Base-by-base conservation (phyloP, 2,329 filamentous ascomycete genomes). In the Aureobasidium sp. region DNA sequence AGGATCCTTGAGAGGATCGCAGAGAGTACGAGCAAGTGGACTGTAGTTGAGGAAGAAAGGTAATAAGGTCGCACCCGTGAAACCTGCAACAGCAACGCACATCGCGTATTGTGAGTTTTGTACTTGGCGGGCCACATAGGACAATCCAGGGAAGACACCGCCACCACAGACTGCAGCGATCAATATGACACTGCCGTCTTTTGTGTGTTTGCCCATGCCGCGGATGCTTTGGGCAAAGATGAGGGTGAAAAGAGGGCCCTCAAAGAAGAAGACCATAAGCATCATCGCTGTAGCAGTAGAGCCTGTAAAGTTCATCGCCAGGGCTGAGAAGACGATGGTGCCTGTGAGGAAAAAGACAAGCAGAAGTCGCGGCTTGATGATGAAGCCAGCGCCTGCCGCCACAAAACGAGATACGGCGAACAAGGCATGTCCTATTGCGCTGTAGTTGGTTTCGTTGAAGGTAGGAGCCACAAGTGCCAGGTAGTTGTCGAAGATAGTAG, bases 381-480 rank as follows among this genome's bases (percentile, higher is more conserved):
- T 77, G 55, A 79, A 75, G 46, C 79, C 78, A 1, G 79, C 68
- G 5, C 78, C 71, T 2, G 83, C 83, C 4, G 80, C 77, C 1
- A 83, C 59, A 66, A 86, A 85, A 8, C 83, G 79, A 10, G 81
- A 81, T 1, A 78, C 68, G 10, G 82, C 81, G 63, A 86, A 86
- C 5, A 81, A 72, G 1, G 80, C 79, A 65, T 84, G 83, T 0
- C 76, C 81, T 29, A 85, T 73, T 0, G 81, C 80, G 61, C 79
- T 73, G 62, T 77, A 79, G 33, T 81, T 70, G 3, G 68, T 64
- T 1, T 46, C 46, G 59, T 76, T 71, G 23, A 73, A 67, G 1
- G 65, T 65, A 0, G 78, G 75, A 15, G 71, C 69, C 7, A 78
- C 73, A 4, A 68, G 60, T 1, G 61, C 29, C 25, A 82, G 68